These are phyloP conservation scores for Malania oleifera DNA, from an alignment of 164 flowering plant species.

Conservation along the genomic window DNA sequence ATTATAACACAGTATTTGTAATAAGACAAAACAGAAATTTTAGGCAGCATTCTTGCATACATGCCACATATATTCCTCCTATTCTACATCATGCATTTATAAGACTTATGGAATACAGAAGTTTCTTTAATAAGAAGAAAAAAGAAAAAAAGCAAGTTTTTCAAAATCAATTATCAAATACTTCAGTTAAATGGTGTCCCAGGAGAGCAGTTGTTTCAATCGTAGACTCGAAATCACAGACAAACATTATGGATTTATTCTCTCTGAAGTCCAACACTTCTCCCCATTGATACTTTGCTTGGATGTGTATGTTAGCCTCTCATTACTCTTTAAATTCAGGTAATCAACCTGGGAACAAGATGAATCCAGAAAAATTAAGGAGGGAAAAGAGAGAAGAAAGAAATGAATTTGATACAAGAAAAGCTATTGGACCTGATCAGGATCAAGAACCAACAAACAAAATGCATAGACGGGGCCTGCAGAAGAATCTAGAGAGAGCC, in stretches of 20 bases:
- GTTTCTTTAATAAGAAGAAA: too few species aligned
- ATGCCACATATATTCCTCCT: too few species aligned
- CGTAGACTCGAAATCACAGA: background rate
- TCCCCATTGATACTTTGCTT: constrained; percentile 27
- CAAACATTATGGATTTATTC: constrained; percentile 40
- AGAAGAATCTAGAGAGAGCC: constrained; percentile 42
- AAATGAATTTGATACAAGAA: background rate
- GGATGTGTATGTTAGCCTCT: constrained; percentile 43
- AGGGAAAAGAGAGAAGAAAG: background rate
- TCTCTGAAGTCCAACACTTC: constrained; percentile 54
- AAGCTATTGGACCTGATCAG: constrained; percentile 40
- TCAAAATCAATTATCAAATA: too few species aligned
- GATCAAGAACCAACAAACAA: constrained; percentile 47
- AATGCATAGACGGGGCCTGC: constrained; percentile 60
- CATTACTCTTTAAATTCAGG: constrained; percentile 72
- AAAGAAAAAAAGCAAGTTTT: too few species aligned
- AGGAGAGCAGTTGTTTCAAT: background rate
- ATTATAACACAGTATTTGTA: too few species aligned
- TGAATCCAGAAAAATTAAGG: background rate
- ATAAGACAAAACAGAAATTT: too few species aligned
- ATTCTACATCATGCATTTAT: too few species aligned
- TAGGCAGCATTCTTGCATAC: too few species aligned
- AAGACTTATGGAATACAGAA: too few species aligned
- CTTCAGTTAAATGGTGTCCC: background rate
- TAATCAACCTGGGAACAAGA: constrained; percentile 68